These are phyloP conservation scores for Chytridium lagenaria DNA, from an alignment of 371 early-diverging fungal genomes.

Conservation along the genomic window DNA sequence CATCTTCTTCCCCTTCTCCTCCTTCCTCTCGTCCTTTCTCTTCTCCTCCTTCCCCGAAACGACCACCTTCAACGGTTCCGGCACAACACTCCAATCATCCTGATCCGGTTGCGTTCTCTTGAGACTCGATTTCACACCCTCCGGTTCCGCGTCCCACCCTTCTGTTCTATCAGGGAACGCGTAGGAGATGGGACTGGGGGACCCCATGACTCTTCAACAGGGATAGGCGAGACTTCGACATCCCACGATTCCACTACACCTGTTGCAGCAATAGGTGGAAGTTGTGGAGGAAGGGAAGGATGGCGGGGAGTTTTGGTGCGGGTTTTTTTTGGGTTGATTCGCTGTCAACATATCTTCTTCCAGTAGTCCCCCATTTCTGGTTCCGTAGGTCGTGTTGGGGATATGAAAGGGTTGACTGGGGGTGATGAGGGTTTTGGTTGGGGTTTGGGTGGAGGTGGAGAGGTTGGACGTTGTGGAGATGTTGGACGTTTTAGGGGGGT, in stretches of 20 bases:
- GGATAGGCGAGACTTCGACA: neutral
- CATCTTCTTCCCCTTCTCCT: too few species aligned
- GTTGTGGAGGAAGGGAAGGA: neutral
- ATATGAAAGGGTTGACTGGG: neutral
- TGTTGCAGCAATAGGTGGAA: neutral
- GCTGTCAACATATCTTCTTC: neutral
- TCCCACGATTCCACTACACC: neutral
- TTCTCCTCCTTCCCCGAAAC: neutral
- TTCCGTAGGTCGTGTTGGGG: neutral
- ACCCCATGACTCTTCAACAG: neutral
- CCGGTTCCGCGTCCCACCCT: neutral
- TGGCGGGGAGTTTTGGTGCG: neutral
- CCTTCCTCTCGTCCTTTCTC: too few species aligned
- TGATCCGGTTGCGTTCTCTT: neutral
- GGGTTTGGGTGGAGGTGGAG: neutral
- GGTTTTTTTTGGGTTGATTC: neutral
- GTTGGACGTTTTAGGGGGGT: neutral
- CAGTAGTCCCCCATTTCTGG: neutral
- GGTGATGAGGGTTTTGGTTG: neutral
- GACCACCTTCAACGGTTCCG: neutral
- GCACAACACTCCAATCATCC: neutral
- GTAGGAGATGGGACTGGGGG: neutral
- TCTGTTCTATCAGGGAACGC: neutral
- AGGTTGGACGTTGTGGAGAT: too few species aligned
- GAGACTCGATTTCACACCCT: neutral